These are phyloP conservation scores for Chrysanthemum makinoi DNA, from an alignment of 129 eudicot species.

Conservation along the genomic window DNA sequence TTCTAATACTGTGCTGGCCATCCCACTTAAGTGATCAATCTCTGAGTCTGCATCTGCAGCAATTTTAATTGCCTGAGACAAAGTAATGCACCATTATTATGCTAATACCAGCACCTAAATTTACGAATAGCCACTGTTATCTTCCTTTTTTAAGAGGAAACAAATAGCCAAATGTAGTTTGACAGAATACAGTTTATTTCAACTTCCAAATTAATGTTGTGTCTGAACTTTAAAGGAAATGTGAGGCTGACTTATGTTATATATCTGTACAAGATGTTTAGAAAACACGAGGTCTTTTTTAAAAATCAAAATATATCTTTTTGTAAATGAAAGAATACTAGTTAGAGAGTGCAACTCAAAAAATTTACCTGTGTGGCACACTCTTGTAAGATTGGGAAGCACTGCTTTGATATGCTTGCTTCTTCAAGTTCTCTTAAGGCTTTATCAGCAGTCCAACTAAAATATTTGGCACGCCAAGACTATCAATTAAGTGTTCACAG, in stretches of 20 bases:
- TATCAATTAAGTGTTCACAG: conserved; percentile 14
- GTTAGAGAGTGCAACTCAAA: too few relatives aligned
- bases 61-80: conserved; percentile 68
- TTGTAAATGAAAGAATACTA: neutral
- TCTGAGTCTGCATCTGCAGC: conserved; percentile 80
- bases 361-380: conserved; percentile 73
- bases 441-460: conserved; percentile 87
- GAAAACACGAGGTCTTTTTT: neutral
- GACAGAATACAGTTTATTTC: conserved; percentile 7
- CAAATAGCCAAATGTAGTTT: neutral
- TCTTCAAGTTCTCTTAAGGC: conserved; percentile 87
- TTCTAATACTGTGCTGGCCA: conserved; percentile 62
- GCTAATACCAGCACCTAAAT: conserved; percentile 2
- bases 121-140: neutral
- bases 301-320: conserved; percentile 1
- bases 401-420: conserved; percentile 74
- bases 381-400: conserved; percentile 71
- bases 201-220: conserved; percentile 14
- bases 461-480: conserved; percentile 4
- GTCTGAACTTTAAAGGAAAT: conserved; percentile 7
- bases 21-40: conserved; percentile 57
- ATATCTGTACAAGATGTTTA: neutral
- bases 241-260: neutral
- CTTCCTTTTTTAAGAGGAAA: neutral
- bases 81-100: neutral